Base-by-base conservation (phyloP, 2,329 filamentous ascomycete genomes). In the Fusarium clavum region DNA sequence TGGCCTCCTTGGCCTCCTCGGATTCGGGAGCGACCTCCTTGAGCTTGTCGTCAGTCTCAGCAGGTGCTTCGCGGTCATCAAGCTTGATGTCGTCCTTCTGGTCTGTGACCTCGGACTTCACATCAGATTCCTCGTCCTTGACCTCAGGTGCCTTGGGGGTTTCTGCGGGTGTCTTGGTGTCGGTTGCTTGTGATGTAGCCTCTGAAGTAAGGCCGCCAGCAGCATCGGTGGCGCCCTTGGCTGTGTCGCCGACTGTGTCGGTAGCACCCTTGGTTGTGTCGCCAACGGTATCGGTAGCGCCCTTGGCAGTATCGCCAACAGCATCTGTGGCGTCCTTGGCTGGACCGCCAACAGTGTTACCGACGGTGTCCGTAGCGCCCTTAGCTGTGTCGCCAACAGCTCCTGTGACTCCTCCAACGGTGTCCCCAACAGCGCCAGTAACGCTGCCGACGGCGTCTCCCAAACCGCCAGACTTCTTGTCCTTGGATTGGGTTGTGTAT, bases 401-500 rank as follows among this genome's bases (percentile, higher is more conserved):
- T 27, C 22, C 59, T 27, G 65, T 69, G 1, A 53, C 64, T 52
- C 53, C 53, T 4, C 54, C 55, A 20, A 44, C 55, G 4, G 67
- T 58, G 18, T 70, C 24, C 12, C 66, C 57, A 8, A 70, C n/a
- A 16, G 57, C 30, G 5, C 66, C 56, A 18, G 67, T 48, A 24
- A 71, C 34, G 45, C 67, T 57, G 12, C 69, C 44, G 18, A 67
- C 18, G 24, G 69, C 44, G 34, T 46, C 58, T 27, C 76, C 77
- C 61, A 77, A 77, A 29, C 72, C 73, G 20, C 72, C 72, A 5
- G 76, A 71, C 20, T 79, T 75, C 59, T 81, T 69, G 54, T 81
- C 68, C 55, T 80, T 67, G 2, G 73, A 61, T 30, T 82, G 78
- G 5, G 81, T 82, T 7, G 82, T 78, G 29, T 82, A 81, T 55